Base-by-base conservation (phyloP, 1,284 basidiomycete species). In the Amylostereum areolatum region DNA sequence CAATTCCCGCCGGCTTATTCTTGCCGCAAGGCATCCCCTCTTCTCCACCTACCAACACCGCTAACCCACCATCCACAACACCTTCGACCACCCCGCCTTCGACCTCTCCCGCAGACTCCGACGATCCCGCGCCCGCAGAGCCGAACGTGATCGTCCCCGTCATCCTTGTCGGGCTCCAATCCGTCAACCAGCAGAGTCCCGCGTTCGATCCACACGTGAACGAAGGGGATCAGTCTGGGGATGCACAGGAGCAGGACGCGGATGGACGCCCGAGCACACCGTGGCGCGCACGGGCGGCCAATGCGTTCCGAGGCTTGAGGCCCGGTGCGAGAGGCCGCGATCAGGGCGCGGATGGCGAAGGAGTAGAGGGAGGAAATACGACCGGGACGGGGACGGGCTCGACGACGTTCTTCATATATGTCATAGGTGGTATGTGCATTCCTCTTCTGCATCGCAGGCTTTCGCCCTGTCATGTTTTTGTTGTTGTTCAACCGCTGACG, bases 101-200 rank as follows among this genome's bases (percentile, higher is more conserved):
- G 12, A 33, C 48, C 36, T 32, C 52, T 18, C 9, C 45, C 34
- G 31, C 48, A 12, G 45, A 57, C 43, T 30, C 40, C 48, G 49
- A 43, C 45, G 28, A 1, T 18, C 51, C 54, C 6, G 29, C 57
- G 43, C 51, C 52, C 28, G 51, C 57, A 37, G 57, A 58, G 50
- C 56, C 51, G 53, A 75, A 68, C 57, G 70, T 79, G 33, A 81
- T 89, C 28, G 79, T 89, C 11, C 87, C 87, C 31, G 85, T 90
- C 50, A 88, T 90, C 53, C 80, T 90, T 46, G 87, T 90, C 31
- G 87, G 88, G 18, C 66, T 90, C 35, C 86, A 89, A 64, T 84
- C 81, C 48, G 83, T 89, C 32, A 74, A 78, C 56, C 66, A 74
- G 52, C 72, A 70, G 7, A 8, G 41, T 6, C n/a, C 18, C 6